phyloP scores from a whole-genome alignment of 345 rosid genomes.

The Eucalyptus albens region DNA sequence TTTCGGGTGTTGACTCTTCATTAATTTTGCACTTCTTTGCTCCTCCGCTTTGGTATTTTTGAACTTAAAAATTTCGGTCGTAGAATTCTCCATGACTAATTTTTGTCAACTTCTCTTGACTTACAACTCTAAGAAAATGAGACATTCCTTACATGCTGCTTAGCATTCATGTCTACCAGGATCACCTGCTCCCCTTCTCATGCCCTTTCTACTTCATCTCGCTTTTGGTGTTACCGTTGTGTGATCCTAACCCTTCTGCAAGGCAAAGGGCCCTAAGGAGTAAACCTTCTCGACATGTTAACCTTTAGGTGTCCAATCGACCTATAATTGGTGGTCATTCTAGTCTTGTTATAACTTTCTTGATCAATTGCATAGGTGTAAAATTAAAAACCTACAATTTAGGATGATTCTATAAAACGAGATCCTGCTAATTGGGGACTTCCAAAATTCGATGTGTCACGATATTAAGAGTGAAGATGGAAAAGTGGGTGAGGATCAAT shows the following conservation, averaged over 20 bases:
- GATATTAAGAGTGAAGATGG: neutral
- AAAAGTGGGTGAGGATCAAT: neutral
- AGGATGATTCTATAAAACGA: accelerated
- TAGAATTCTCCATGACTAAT: neutral
- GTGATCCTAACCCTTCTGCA: neutral
- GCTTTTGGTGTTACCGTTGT: neutral
- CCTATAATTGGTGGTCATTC: neutral
- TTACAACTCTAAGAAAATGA: neutral
- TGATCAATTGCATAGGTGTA: neutral
- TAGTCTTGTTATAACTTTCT: neutral
- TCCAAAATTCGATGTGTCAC: neutral
- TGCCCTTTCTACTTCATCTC: neutral
- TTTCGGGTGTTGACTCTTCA: neutral
- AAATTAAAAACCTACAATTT: neutral
- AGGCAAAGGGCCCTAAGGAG: neutral
- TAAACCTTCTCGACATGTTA: neutral
- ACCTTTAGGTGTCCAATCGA: neutral
- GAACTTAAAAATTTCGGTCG: neutral
- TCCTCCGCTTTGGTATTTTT: neutral
- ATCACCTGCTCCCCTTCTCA: neutral
- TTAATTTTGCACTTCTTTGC: neutral
- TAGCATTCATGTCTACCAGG: neutral
- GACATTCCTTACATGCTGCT: neutral
- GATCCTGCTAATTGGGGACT: neutral
- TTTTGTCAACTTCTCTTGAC: neutral